Conservation (phyloP, 2,329 filamentous ascomycete genomes). For the Penicillium sp. region DNA sequence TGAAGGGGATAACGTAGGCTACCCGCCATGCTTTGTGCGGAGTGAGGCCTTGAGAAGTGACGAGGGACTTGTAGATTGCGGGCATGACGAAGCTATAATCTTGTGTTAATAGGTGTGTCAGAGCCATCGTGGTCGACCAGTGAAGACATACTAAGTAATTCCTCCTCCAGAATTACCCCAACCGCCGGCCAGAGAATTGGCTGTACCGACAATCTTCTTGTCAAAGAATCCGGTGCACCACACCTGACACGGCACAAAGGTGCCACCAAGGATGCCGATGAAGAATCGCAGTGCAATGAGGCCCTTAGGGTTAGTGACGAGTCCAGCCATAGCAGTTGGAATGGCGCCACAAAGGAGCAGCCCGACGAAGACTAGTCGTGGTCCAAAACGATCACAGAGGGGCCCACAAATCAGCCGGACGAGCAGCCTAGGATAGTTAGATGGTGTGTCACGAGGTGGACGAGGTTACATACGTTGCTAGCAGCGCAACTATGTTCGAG, state of each 20-base stretch:
- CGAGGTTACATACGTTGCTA: conserved; percentile 53
- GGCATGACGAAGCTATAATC: conserved; percentile 70
- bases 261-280: conserved; percentile 42
- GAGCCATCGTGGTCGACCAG: neutral
- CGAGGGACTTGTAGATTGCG: conserved; percentile 74
- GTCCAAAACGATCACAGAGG: conserved; percentile 78
- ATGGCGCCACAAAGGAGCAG: conserved; percentile 71
- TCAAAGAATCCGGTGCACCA: conserved; percentile 93
- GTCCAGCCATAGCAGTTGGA: conserved; percentile 75
- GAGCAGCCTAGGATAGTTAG: conserved; percentile 50
- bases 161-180: conserved; percentile 85
- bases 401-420: conserved; percentile 74
- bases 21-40: conserved; percentile 74
- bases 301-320: conserved; percentile 60
- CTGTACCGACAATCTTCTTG: conserved; percentile 83
- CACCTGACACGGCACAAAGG: conserved; percentile 64
- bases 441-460: neutral
- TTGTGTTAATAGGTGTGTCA: neutral
- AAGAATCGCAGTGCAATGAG: conserved; percentile 43
- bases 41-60: conserved; percentile 54
- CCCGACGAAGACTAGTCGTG: conserved; percentile 72
- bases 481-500: conserved; percentile 81
- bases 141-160: conserved; percentile 61
- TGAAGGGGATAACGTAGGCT: conserved; percentile 75
- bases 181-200: conserved; percentile 78